These are phyloP conservation scores for Eutrema heterophyllum DNA, from an alignment of 345 rosid species.

Conservation along the genomic window DNA sequence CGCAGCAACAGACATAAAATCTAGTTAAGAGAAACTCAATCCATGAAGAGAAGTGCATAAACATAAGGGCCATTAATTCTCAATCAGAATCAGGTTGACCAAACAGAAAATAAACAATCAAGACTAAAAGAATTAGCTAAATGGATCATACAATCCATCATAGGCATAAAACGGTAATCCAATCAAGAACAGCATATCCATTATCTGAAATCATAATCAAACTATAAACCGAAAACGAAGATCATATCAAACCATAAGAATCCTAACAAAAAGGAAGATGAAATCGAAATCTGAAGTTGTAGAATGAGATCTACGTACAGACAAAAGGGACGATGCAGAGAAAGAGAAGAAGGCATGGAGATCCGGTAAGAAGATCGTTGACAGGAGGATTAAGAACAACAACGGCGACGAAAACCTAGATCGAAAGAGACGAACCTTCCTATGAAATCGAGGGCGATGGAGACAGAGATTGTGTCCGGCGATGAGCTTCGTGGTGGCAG, in stretches of 20 bases:
- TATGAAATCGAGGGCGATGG: too few species aligned
- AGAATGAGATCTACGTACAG: constrained; percentile 42
- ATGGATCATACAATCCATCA: too few species aligned
- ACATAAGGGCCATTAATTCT: not conserved
- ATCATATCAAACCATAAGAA: not conserved
- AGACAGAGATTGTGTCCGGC: too few species aligned
- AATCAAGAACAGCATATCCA: too few species aligned
- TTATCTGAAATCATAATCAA: too few species aligned
- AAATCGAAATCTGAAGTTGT: not conserved
- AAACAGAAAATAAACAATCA: not conserved
- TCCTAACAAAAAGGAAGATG: not conserved
- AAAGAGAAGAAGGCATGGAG: constrained; percentile 63
- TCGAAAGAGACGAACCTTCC: too few species aligned
- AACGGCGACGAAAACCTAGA: constrained; percentile 14
- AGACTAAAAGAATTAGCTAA: not conserved
- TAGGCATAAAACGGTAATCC: too few species aligned
- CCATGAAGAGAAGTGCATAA: not conserved
- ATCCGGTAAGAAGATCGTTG: constrained; percentile 58
- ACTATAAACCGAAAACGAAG: not conserved
- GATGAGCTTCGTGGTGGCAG: too few species aligned
- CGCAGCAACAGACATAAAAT: not conserved
- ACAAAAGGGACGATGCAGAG: constrained; percentile 71
- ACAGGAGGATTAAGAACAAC: constrained; percentile 66
- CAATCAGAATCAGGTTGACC: not conserved
- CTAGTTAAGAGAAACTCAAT: not conserved